Evolutionary conservation across 164 flowering plant species (phyloP).

Genomic region (Stephania japonica): DNA sequence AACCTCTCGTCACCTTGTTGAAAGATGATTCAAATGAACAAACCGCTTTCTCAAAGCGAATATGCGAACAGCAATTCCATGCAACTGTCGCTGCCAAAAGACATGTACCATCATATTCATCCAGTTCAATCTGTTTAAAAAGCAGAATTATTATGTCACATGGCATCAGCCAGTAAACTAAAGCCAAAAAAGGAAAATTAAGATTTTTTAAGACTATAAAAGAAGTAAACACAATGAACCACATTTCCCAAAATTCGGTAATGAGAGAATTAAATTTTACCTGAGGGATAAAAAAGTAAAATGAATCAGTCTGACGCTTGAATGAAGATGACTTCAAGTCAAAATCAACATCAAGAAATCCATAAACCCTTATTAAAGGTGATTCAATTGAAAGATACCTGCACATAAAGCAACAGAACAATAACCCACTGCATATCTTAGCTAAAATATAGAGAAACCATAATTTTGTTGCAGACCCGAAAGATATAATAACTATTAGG

Average conservation of each 20-base stretch:
- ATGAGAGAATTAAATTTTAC: constrained; percentile 27
- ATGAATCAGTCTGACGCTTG: constrained; percentile 47
- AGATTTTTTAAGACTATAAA: neutral
- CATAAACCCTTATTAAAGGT: constrained; percentile 52
- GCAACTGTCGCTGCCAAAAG: constrained; percentile 68
- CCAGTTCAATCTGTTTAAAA: constrained; percentile 67
- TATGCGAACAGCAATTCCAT: constrained; percentile 54
- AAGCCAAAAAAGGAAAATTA: neutral
- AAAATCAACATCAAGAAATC: constrained; percentile 47
- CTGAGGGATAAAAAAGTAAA: constrained; percentile 75
- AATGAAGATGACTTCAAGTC: constrained; percentile 30
- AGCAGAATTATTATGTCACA: neutral
- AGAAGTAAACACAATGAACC: neutral
- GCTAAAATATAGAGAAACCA: neutral
- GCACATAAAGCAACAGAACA: constrained; percentile 28
- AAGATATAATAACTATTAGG: neutral
- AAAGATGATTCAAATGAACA: constrained; percentile 44
- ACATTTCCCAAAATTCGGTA: neutral
- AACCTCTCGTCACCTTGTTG: constrained; percentile 46
- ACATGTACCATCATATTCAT: constrained; percentile 49
- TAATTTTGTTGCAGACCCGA: constrained; percentile 2
- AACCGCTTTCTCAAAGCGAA: constrained; percentile 50
- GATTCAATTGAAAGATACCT: constrained; percentile 68
- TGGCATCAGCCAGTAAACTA: neutral
- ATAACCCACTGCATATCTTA: constrained; percentile 7